Evolutionary conservation across 352 stramenopile species (phyloP), one percentile per base, ranked within the genome.

Genomic region (Stramenopiles sp.): DNA sequence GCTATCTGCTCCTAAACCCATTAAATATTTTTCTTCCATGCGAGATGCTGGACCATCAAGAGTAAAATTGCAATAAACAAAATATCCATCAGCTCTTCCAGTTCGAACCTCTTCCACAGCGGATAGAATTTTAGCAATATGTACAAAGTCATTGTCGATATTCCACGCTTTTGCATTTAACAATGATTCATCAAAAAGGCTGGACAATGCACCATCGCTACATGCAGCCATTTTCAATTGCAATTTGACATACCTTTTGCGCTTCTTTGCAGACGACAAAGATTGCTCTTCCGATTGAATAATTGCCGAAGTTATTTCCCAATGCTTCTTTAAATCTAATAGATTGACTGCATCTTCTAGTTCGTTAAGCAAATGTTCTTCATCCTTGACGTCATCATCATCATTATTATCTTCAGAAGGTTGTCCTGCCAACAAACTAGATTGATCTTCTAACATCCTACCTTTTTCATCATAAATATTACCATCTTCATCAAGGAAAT

Each of bases 21-120:
- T 76, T 33, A 76, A 76, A 13, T 33, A 76, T 33, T 33, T 76
- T 76, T 76, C 65, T 7, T 76, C 30, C 30, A 33, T 33, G 30
- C 65, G 65, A 76, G 30, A 33, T 7, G 30, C 31, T 33, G 65
- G 65, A 13, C 65, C 65, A 76, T 33, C 31, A 4, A 76, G 65
- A 33, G 30, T 33, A 33, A 33, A 76, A 76, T 76, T 33, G 4
- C 4, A 4, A 33, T 13, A 76, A 13, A 76, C 31, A 31, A 76
- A 33, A 31, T 33, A 13, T 4, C 65, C 13, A 1, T 76, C 13
- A 33, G 30, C 65, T 13, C 31, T 4, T 33, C 65, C 65, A 13
- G 30, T 31, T 76, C 65, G 65, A 31, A 76, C 31, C 13, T 76
- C 65, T 76, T 76, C 65, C 4, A 13, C 7, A 13, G 65, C 65